Evolutionary conservation across 495 filamentous ascomycete genomes (phyloP), one percentile per base, ranked within the genome.

Genomic region (Penicillium turbatum): DNA sequence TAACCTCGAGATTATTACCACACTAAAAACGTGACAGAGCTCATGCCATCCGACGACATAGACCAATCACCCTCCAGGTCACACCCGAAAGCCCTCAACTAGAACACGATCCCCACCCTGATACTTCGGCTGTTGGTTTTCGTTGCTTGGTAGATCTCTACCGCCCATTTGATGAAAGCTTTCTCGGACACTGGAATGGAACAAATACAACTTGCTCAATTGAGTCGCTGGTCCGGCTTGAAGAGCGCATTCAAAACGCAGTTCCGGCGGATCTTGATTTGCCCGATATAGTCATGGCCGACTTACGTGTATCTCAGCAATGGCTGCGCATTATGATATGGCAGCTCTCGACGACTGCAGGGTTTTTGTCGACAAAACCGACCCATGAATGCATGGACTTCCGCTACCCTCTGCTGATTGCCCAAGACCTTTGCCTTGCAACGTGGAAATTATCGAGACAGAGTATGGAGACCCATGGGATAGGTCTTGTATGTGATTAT

Each of bases 281-380:
- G 40, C 83, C 82, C 2, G 82, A 89, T 51, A 73, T 71, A 27
- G 80, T 87, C 59, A 74, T 82, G 15, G 72, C 80, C 17, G 87
- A 91, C 54, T 65, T 88, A n/a, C 72, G 79, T 15, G 74, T 80
- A 5, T 88, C 83, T 44, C 88, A 90, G 66, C 80, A 87, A 59
- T 92, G 88, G 88, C 78, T 90, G 8, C 82, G 86, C 50, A 86
- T 83, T 12, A 83, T 85, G 72, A 80, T 86, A 6, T 90, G 87
- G 88, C 86, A 89, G 54, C 65, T 92, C 10, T 72, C 73, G 0
- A 77, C 68, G 6, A 67, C 73, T 16, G 76, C 79, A 13, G 75
- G 78, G 1, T 77, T 72, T 37, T 69, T 83, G 30, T 83, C 79
- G 7, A 77, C 75, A 12, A 69, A 67, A 1, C 75, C 80, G 2